phyloP scores from a whole-genome alignment of 2,329 filamentous ascomycete species.

The Zymoseptoria passerinii region DNA sequence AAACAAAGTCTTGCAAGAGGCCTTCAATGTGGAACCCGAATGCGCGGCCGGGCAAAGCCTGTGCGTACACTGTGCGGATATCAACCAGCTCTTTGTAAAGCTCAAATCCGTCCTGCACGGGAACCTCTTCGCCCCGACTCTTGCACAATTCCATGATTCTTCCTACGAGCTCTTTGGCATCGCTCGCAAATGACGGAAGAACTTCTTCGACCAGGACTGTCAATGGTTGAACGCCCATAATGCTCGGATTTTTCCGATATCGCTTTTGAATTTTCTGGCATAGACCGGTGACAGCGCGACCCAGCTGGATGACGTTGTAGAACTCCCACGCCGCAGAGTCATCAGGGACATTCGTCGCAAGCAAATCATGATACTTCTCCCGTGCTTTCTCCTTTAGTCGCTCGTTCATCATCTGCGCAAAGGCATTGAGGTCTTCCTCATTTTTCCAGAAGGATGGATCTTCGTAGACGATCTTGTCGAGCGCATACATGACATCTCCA shows the following conservation, averaged over 20 bases:
- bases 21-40: conserved; percentile 87
- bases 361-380: conserved; percentile 68
- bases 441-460: conserved; percentile 69
- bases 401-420: conserved; percentile 61
- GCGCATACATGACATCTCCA: conserved; percentile 67
- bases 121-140: conserved; percentile 63
- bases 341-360: conserved; percentile 72
- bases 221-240: conserved; percentile 66
- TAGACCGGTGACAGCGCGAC: conserved; percentile 75
- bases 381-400: conserved; percentile 66
- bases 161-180: conserved; percentile 75
- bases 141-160: conserved; percentile 69
- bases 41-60: conserved; percentile 59
- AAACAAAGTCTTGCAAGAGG: conserved; percentile 83
- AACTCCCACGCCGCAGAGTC: conserved; percentile 82
- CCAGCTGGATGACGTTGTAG: conserved; percentile 79
- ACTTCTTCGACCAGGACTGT: conserved; percentile 72
- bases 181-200: conserved; percentile 82
- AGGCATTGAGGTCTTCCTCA: conserved; percentile 62
- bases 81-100: conserved; percentile 82
- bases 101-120: conserved; percentile 87
- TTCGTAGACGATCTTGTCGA: conserved; percentile 72
- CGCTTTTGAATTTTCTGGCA: conserved; percentile 86
- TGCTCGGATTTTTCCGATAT: conserved; percentile 77
- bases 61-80: conserved; percentile 70